phyloP scores from a whole-genome alignment of 2,329 filamentous ascomycete species.

The Fusarium foetens region DNA sequence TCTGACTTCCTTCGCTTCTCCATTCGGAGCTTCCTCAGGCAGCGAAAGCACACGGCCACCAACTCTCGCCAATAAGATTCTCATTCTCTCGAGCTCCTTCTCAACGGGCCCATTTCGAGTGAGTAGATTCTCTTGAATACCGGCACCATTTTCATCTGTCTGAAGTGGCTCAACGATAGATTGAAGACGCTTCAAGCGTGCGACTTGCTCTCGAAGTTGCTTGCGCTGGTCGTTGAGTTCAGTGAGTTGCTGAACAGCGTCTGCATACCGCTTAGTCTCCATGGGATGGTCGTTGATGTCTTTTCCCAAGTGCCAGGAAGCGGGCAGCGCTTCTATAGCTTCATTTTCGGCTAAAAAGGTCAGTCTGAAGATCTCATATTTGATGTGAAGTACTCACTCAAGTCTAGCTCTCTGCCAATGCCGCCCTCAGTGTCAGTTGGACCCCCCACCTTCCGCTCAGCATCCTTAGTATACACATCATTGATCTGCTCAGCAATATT shows the following conservation, averaged over 20 bases:
- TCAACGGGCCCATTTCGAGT: slow-evolving; percentile 73
- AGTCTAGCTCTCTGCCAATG: slow-evolving; percentile 55
- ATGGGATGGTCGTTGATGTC: slow-evolving; percentile 52
- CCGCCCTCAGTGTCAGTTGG: slow-evolving; percentile 51
- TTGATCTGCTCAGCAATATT: slow-evolving; percentile 80
- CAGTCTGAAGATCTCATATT: background rate
- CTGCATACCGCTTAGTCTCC: slow-evolving; percentile 63
- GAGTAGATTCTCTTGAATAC: slow-evolving; percentile 73
- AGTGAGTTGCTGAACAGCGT: slow-evolving; percentile 60
- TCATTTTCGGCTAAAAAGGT: slow-evolving; percentile 51
- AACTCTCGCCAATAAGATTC: slow-evolving; percentile 69
- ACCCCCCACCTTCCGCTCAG: slow-evolving; percentile 53
- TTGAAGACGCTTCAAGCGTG: slow-evolving; percentile 60
- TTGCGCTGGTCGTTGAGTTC: slow-evolving; percentile 57
- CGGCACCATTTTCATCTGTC: slow-evolving; percentile 45
- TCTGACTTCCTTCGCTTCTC: slow-evolving; percentile 1
- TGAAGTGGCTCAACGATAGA: slow-evolving; percentile 58
- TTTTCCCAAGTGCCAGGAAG: slow-evolving; percentile 57
- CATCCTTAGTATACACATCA: slow-evolving; percentile 65
- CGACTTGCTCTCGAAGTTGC: slow-evolving; percentile 54
- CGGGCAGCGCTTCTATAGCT: slow-evolving; percentile 59
- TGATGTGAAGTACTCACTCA: slow-evolving; percentile 50
- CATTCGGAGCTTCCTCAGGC: slow-evolving; percentile 17
- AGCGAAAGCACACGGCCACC: slow-evolving; percentile 59
- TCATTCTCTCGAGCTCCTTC: slow-evolving; percentile 73